phyloP scores from a whole-genome alignment of 371 early-diverging fungal species.

The Syncephalis plumigaleata region DNA sequence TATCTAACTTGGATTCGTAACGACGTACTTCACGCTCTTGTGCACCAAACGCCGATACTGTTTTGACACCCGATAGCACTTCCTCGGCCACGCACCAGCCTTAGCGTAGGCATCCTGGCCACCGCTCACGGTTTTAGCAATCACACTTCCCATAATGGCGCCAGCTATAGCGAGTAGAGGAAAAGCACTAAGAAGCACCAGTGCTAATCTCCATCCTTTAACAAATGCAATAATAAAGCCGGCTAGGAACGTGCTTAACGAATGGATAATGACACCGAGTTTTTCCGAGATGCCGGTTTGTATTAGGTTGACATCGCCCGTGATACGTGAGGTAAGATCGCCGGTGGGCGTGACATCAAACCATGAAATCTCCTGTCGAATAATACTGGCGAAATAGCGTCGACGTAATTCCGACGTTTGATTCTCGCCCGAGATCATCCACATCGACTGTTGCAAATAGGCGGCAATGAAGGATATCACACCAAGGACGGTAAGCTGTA shows the following conservation, averaged over 20 bases:
- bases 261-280: constrained; percentile 51
- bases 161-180: constrained; percentile 17
- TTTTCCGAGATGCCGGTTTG: constrained; percentile 83
- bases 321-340: constrained; percentile 49
- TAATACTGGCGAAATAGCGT: constrained; percentile 48
- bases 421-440: constrained; percentile 16
- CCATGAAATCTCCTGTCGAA: constrained; percentile 85
- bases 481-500: constrained; percentile 59
- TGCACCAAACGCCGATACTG: constrained; percentile 69
- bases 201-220: constrained; percentile 70
- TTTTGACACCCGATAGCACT: constrained; percentile 68
- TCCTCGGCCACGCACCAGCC: constrained; percentile 64
- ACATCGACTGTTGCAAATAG: constrained; percentile 13
- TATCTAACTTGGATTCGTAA: constrained; percentile 31
- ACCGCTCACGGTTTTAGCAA: constrained; percentile 26
- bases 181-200: constrained; percentile 32
- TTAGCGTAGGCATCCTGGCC: constrained; percentile 36
- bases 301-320: constrained; percentile 59
- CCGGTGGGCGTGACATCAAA: constrained; percentile 63
- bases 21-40: constrained; percentile 43
- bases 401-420: constrained; percentile 32
- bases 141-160: constrained; percentile 44
- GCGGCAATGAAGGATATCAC: constrained; percentile 16
- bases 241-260: constrained; percentile 51
- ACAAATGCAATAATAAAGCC: constrained; percentile 77